phyloP scores from a whole-genome alignment of 495 filamentous ascomycete genomes.

The Pyronema domesticum region DNA sequence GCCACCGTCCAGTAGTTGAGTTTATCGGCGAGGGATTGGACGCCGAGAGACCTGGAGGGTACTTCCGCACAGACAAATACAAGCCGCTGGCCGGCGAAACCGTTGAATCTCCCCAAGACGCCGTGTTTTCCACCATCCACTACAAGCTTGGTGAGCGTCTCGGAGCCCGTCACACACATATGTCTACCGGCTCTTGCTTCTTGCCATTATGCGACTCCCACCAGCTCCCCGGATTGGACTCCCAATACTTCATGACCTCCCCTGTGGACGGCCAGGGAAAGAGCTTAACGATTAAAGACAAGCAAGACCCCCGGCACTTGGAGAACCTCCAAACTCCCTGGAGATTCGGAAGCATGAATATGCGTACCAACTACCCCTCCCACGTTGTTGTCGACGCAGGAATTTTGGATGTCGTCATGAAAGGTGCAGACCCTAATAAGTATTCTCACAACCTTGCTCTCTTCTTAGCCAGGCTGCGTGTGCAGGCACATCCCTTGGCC shows the following conservation, averaged over 20 bases:
- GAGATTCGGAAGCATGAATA: conserved; percentile 7
- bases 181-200: conserved; percentile 12
- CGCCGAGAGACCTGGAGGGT: conserved; percentile 5
- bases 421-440: not conserved
- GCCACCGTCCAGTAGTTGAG: conserved; percentile 10
- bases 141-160: conserved; percentile 13
- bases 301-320: conserved; percentile 8
- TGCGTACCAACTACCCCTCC: not conserved
- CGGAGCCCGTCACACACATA: conserved; percentile 13
- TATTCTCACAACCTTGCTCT: conserved; percentile 8
- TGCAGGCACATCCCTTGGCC: conserved; percentile 9
- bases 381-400: conserved; percentile 13
- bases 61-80: conserved; percentile 3
- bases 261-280: conserved; percentile 3
- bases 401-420: conserved; percentile 9
- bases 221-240: conserved; percentile 8
- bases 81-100: not conserved
- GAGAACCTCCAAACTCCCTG: conserved; percentile 6
- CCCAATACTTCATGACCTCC: conserved; percentile 17
- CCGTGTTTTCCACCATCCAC: conserved; percentile 5
- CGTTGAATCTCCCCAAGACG: not conserved
- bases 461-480: conserved; percentile 15
- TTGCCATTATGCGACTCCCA: conserved; percentile 6
- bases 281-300: not conserved
- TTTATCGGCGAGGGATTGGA: conserved; percentile 19